Evolutionary conservation across 495 filamentous ascomycete genomes (phyloP).

Genomic region (Hapsidospora chrysogenum): DNA sequence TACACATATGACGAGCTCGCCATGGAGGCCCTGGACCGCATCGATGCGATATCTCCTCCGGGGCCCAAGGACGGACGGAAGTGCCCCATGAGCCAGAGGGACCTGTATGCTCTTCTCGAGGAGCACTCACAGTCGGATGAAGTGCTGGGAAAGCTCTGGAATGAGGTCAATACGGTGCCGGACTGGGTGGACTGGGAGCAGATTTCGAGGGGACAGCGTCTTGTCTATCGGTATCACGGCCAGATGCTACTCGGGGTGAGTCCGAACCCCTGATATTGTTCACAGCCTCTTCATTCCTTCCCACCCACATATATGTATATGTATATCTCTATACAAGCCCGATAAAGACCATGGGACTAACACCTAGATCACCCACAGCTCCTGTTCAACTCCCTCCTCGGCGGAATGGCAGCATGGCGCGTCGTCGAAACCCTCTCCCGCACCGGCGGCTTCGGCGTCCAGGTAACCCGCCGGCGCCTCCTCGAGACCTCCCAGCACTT

Average conservation of each 20-base stretch:
- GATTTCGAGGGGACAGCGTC: constrained; percentile 50
- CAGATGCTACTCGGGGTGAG: constrained; percentile 35
- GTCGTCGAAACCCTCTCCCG: constrained; percentile 61
- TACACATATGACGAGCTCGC: constrained; percentile 52
- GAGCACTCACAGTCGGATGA: constrained; percentile 39
- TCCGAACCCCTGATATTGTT: too few species aligned
- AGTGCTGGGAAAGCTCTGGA: constrained; percentile 45
- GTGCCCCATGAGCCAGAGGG: constrained; percentile 15
- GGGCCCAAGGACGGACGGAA: constrained; percentile 1
- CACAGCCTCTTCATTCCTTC: too few species aligned
- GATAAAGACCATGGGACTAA: constrained; percentile 3
- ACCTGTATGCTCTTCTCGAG: constrained; percentile 45
- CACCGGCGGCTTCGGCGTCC: constrained; percentile 61
- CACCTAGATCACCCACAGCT: too few species aligned
- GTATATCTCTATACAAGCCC: too few species aligned
- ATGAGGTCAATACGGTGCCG: constrained; percentile 50
- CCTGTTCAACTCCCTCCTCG: constrained; percentile 48
- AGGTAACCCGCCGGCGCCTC: constrained; percentile 49
- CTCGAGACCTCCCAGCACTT: constrained; percentile 65
- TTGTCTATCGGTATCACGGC: constrained; percentile 58
- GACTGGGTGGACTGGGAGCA: constrained; percentile 74
- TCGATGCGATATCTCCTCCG: constrained; percentile 37
- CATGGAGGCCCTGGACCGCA: constrained; percentile 42
- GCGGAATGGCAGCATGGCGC: constrained; percentile 43
- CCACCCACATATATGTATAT: too few species aligned